Conservation (phyloP, 768 basidiomycete species). For the Tylopilus felleus region DNA sequence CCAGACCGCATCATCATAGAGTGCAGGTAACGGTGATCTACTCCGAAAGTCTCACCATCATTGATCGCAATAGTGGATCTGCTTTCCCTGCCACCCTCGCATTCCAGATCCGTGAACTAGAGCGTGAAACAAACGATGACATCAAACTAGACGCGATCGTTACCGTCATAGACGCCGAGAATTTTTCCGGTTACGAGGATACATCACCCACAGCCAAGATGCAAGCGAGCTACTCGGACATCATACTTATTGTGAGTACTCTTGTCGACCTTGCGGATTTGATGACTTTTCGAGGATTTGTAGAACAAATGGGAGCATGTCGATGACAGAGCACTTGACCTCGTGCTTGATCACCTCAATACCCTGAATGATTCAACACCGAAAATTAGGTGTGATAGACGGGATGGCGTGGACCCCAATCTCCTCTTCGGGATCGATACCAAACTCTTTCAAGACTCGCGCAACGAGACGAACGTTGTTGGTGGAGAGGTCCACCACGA, state of each 20-base stretch:
- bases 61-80: constrained; percentile 59
- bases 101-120: constrained; percentile 89
- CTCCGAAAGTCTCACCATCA: neutral
- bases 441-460: constrained; percentile 54
- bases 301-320: constrained; percentile 92
- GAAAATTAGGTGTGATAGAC: constrained; percentile 67
- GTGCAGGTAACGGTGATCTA: constrained; percentile 63
- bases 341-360: constrained; percentile 81
- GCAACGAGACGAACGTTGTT: neutral
- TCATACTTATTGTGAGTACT: constrained; percentile 72
- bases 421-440: constrained; percentile 89
- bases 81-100: constrained; percentile 95
- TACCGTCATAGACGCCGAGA: constrained; percentile 89
- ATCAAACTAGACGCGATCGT: constrained; percentile 87
- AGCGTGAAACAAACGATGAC: constrained; percentile 68
- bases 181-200: constrained; percentile 92
- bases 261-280: neutral
- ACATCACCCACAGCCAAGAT: constrained; percentile 88
- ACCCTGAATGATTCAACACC: constrained; percentile 90
- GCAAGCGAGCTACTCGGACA: constrained; percentile 94
- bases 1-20: constrained; percentile 95
- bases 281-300: constrained; percentile 1
- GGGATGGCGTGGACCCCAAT: constrained; percentile 66
- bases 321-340: constrained; percentile 73
- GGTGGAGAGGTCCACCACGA: constrained; percentile 54